These are phyloP conservation scores for Thalia dealbata DNA, from an alignment of 176 grass and related monocot species.

Conservation along the genomic window DNA sequence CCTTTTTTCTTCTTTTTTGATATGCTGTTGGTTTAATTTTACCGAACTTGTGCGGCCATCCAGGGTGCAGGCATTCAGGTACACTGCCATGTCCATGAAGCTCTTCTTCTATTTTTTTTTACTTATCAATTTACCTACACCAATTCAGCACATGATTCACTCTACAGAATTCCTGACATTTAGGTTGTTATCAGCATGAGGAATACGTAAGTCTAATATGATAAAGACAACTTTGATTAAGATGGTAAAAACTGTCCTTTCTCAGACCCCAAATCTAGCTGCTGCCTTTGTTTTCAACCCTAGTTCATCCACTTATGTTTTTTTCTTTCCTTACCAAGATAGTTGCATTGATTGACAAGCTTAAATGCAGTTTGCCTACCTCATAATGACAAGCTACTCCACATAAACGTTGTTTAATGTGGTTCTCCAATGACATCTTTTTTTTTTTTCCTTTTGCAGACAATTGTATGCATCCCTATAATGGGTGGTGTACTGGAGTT, in stretches of 20 bases:
- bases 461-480: constrained; percentile 48
- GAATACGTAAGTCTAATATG: too few relatives aligned
- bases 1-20: neutral
- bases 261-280: too few relatives aligned
- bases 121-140: neutral
- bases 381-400: neutral
- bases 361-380: too few relatives aligned
- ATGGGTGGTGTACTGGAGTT: constrained; percentile 76
- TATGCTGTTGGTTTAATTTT: neutral
- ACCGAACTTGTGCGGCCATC: neutral
- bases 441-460: constrained; percentile 25
- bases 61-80: constrained; percentile 62
- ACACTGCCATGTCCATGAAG: neutral
- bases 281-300: too few relatives aligned
- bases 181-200: neutral
- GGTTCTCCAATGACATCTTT: neutral
- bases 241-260: too few relatives aligned
- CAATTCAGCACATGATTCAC: neutral
- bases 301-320: neutral
- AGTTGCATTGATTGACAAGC: neutral
- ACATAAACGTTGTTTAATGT: too few relatives aligned
- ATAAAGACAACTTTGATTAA: too few relatives aligned
- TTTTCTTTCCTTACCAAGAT: neutral
- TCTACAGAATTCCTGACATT: neutral
- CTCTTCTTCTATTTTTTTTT: neutral